Conservation (phyloP, 805 yeast genomes). For the Lipomyces orientalis region DNA sequence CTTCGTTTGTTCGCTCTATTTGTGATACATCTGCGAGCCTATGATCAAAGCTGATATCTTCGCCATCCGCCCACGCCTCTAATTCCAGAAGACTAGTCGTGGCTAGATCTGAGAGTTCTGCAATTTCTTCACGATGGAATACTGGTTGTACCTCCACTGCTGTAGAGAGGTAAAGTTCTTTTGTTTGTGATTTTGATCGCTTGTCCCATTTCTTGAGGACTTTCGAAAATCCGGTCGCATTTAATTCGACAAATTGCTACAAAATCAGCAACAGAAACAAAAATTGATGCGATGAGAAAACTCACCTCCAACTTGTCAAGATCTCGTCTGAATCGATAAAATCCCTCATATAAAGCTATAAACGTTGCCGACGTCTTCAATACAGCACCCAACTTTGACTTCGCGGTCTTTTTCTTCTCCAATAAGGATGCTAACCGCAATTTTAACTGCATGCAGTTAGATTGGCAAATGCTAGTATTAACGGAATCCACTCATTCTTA, state of each 20-base stretch:
- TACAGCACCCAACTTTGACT: slow-evolving; percentile 53
- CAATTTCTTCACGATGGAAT: slow-evolving; percentile 86
- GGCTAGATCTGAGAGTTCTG: slow-evolving; percentile 76
- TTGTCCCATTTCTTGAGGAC: slow-evolving; percentile 98
- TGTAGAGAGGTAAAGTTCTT: slow-evolving; percentile 86
- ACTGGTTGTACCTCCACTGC: slow-evolving; percentile 97
- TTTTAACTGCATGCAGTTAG: slow-evolving; percentile 51
- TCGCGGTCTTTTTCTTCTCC: slow-evolving; percentile 64
- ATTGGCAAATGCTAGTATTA: not conserved
- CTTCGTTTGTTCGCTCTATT: slow-evolving; percentile 36
- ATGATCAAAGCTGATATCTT: slow-evolving; percentile 45
- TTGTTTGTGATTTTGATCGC: slow-evolving; percentile 90
- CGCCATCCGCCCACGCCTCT: slow-evolving; percentile 70
- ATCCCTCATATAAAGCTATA: slow-evolving; percentile 82
- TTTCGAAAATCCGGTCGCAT: slow-evolving; percentile 94
- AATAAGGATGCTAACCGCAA: slow-evolving; percentile 76
- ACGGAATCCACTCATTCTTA: not conserved
- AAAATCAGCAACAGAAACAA: not conserved
- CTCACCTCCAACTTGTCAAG: slow-evolving; percentile 67
- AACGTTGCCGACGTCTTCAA: slow-evolving; percentile 76
- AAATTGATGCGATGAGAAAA: not conserved
- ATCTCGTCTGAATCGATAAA: slow-evolving; percentile 87
- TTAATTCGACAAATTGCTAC: slow-evolving; percentile 88
- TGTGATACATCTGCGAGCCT: slow-evolving; percentile 33
- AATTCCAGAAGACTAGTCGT: slow-evolving; percentile 63